A percentile compares a stretch with the other conserved stretches of the same genome.
Conservation (phyloP, 495 filamentous ascomycete genomes). For the Daldinia decipiens region DNA sequence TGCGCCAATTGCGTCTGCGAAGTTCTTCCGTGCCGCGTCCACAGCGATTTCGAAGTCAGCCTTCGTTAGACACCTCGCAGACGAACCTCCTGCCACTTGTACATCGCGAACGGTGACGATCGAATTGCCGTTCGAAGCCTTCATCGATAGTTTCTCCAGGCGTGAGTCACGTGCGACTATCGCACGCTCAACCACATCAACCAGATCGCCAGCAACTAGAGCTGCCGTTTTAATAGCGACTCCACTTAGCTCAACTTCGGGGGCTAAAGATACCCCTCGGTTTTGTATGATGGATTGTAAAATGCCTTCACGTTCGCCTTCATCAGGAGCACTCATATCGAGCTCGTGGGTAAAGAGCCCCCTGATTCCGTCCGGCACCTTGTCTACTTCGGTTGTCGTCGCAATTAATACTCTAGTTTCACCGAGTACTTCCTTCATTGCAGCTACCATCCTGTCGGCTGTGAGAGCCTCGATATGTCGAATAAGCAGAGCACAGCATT, state of each 20-base stretch:
- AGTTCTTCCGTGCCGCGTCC: constrained; percentile 94
- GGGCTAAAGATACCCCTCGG: constrained; percentile 73
- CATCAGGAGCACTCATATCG: constrained; percentile 91
- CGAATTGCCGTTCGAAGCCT: constrained; percentile 48
- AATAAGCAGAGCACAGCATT: constrained; percentile 83
- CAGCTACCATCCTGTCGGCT: constrained; percentile 85
- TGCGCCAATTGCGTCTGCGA: constrained; percentile 95
- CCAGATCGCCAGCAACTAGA: constrained; percentile 90
- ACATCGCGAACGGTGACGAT: constrained; percentile 79
- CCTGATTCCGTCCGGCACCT: constrained; percentile 87
- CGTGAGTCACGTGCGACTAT: constrained; percentile 76
- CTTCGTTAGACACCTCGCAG: constrained; percentile 80
- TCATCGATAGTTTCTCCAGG: constrained; percentile 71
- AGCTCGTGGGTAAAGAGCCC: constrained; percentile 95
- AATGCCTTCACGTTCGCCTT: constrained; percentile 90
- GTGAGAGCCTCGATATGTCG: constrained; percentile 90
- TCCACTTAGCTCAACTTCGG: constrained; percentile 81
- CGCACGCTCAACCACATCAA: constrained; percentile 93
- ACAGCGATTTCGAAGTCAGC: constrained; percentile 90
- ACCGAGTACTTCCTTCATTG: constrained; percentile 79
- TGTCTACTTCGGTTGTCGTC: constrained; percentile 93
- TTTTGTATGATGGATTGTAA: constrained; percentile 79
- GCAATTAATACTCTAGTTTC: constrained; percentile 84
- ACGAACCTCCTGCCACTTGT: constrained; percentile 86
- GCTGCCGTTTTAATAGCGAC: constrained; percentile 96